phyloP scores from a whole-genome alignment of 441 rosid species.

The Erodium texanum region DNA sequence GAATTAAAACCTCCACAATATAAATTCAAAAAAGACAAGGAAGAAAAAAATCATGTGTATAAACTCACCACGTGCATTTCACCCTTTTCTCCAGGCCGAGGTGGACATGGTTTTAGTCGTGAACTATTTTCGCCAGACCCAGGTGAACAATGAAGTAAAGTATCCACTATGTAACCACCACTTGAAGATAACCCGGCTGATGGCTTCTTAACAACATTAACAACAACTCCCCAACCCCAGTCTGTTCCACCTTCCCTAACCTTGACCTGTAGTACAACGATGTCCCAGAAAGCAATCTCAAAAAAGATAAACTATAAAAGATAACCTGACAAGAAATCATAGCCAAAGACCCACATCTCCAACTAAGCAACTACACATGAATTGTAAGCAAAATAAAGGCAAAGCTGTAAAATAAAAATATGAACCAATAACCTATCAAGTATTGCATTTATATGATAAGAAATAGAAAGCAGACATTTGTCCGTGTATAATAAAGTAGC shows the following conservation, averaged over 20 bases:
- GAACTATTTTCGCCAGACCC: slow-evolving; percentile 73
- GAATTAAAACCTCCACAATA: slow-evolving; percentile 13
- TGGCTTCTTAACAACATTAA: slow-evolving; percentile 77
- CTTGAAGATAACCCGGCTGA: slow-evolving; percentile 54
- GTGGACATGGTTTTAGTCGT: slow-evolving; percentile 88
- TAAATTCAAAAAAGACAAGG: slow-evolving; percentile 7
- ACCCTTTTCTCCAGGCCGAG: slow-evolving; percentile 87
- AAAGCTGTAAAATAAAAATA: neutral
- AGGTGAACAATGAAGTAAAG: slow-evolving; percentile 86
- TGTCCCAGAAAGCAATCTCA: slow-evolving; percentile 13
- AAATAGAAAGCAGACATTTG: neutral
- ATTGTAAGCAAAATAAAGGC: neutral
- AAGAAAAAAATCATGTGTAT: slow-evolving; percentile 9
- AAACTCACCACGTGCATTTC: slow-evolving; percentile 98
- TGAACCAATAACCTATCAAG: neutral
- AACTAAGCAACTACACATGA: neutral
- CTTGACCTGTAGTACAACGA: slow-evolving; percentile 51
- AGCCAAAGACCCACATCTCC: neutral
- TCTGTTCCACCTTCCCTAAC: slow-evolving; percentile 93
- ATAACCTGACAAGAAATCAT: neutral
- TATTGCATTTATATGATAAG: neutral
- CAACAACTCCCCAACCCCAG: slow-evolving; percentile 99
- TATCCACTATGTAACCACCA: slow-evolving; percentile 77
- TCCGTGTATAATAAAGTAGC: too few species aligned
- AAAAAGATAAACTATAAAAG: neutral